Evolutionary conservation across 371 early-diverging fungal genomes (phyloP).

Genomic region (Haplosporangium sp.): DNA sequence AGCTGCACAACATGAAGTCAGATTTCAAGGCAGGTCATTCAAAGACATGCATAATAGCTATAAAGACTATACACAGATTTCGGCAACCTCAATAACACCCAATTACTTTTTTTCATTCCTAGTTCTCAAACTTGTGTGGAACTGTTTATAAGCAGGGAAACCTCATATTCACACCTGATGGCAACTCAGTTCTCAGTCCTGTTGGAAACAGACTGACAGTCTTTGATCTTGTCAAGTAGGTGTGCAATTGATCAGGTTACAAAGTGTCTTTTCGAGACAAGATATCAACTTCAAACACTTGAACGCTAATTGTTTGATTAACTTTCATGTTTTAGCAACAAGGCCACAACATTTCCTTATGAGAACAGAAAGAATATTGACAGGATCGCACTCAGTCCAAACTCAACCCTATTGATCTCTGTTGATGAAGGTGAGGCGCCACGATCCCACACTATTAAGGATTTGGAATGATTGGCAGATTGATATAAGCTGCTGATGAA

Average conservation of each 20-base stretch:
- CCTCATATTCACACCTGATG: constrained; percentile 94
- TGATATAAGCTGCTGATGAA: too few relatives aligned
- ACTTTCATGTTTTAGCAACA: constrained; percentile 71
- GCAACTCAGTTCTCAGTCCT: constrained; percentile 92
- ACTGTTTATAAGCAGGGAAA: constrained; percentile 97
- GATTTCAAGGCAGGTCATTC: constrained; percentile 51
- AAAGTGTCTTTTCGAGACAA: neutral
- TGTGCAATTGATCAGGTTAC: constrained; percentile 1
- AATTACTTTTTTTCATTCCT: neutral
- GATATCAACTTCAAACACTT: neutral
- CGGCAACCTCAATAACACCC: neutral
- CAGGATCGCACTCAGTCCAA: constrained; percentile 91
- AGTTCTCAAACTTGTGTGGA: constrained; percentile 95
- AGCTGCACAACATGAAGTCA: constrained; percentile 38
- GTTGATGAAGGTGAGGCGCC: constrained; percentile 85
- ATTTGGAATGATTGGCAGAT: neutral
- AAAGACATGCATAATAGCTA: neutral
- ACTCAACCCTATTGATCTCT: constrained; percentile 86
- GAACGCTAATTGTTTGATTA: neutral
- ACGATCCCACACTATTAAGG: neutral
- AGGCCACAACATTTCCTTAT: constrained; percentile 91
- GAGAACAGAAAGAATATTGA: constrained; percentile 93
- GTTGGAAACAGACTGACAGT: constrained; percentile 97
- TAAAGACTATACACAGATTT: neutral
- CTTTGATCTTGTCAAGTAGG: constrained; percentile 95